phyloP scores from a whole-genome alignment of 1,139 yeast species.

The Pichia sp. region DNA sequence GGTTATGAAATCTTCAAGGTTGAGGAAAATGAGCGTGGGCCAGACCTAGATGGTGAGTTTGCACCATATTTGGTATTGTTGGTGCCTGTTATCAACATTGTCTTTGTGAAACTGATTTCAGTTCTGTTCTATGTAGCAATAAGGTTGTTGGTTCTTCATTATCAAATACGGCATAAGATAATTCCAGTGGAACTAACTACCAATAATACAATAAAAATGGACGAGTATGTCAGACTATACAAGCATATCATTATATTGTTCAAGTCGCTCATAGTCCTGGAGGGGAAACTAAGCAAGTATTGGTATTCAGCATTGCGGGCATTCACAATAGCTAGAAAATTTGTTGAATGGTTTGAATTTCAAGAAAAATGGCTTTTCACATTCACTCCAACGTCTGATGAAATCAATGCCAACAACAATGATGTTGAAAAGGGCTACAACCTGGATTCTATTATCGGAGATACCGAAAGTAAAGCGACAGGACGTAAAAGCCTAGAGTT shows the following conservation, averaged over 20 bases:
- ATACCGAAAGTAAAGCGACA: not conserved
- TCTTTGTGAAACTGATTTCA: slow-evolving; percentile 8
- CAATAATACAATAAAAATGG: not conserved
- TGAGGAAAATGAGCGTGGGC: not conserved
- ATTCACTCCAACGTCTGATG: not conserved
- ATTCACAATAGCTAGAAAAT: slow-evolving; percentile 14
- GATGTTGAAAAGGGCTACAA: not conserved
- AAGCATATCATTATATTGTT: slow-evolving; percentile 11
- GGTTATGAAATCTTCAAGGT: not conserved
- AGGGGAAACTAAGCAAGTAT: slow-evolving; percentile 19
- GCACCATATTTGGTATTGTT: slow-evolving; percentile 4
- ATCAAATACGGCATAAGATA: not conserved
- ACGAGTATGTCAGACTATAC: slow-evolving; percentile 5
- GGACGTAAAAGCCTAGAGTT: not conserved
- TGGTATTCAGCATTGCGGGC: slow-evolving; percentile 21
- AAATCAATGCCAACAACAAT: not conserved
- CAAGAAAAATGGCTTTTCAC: slow-evolving; percentile 20
- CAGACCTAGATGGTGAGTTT: not conserved
- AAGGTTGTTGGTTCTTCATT: slow-evolving; percentile 7
- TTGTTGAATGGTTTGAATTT: slow-evolving; percentile 23
- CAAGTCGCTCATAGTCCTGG: slow-evolving; percentile 16
- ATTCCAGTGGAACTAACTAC: not conserved
- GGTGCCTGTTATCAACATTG: slow-evolving; percentile 8
- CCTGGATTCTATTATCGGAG: not conserved
- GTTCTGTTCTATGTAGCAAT: slow-evolving; percentile 8